These are phyloP conservation scores for Chlorophyllum brunneum DNA, from an alignment of 768 basidiomycete genomes.

Conservation along the genomic window DNA sequence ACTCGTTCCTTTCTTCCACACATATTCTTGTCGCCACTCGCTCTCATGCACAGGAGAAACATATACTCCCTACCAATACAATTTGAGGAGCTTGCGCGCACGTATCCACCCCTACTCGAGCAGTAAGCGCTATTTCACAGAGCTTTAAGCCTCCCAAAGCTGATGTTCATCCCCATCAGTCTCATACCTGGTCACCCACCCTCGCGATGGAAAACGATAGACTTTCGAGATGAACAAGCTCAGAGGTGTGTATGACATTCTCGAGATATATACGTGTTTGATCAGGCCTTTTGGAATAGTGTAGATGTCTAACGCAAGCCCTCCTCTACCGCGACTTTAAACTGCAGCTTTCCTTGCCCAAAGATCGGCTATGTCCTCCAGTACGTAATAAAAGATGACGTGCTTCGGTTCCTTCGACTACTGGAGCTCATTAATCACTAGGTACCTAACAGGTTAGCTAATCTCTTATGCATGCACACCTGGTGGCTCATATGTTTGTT, in stretches of 20 bases:
- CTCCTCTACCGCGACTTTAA: constrained; percentile 74
- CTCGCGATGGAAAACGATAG: constrained; percentile 39
- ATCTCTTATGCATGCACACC: background rate
- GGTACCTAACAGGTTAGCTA: constrained; percentile 69
- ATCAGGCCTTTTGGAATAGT: constrained; percentile 13
- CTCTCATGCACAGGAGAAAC: constrained; percentile 10
- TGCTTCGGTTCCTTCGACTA: background rate
- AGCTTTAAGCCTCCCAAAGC: background rate
- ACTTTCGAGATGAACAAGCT: constrained; percentile 71
- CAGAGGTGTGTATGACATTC: constrained; percentile 48
- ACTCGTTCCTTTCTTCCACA: constrained; percentile 1
- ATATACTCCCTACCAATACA: constrained; percentile 6
- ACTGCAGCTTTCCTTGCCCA: constrained; percentile 56
- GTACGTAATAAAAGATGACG: constrained; percentile 40
- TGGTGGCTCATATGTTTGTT: background rate
- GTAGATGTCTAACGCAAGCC: constrained; percentile 75
- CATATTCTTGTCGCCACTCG: constrained; percentile 5
- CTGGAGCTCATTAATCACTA: constrained; percentile 20
- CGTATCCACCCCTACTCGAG: constrained; percentile 7
- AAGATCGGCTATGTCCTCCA: constrained; percentile 81
- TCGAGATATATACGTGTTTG: background rate
- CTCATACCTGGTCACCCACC: constrained; percentile 3
- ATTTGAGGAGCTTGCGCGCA: constrained; percentile 8
- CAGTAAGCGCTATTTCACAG: background rate
- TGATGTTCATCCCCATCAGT: background rate